Evolutionary conservation across 2,329 filamentous ascomycete genomes (phyloP).

Genomic region (Niveomyces coronatus): DNA sequence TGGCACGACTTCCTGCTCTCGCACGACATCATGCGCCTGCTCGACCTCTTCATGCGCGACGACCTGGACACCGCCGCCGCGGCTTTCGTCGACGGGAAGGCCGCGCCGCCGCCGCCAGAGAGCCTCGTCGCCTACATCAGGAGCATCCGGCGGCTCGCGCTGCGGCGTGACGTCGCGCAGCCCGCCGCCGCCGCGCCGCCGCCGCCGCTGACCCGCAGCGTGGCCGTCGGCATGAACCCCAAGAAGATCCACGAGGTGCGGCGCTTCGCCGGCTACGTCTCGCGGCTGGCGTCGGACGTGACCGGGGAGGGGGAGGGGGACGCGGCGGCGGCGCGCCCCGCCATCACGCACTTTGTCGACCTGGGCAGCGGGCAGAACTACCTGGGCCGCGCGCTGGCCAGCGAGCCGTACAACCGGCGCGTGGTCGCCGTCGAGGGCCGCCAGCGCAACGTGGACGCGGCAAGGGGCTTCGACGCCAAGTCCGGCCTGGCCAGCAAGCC

Average conservation of each 20-base stretch:
- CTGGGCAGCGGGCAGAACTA: slow-evolving; percentile 98
- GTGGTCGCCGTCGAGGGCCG: slow-evolving; percentile 87
- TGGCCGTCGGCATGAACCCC: slow-evolving; percentile 84
- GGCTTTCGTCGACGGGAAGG: slow-evolving; percentile 16
- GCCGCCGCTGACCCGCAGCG: slow-evolving; percentile 53
- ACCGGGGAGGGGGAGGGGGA: slow-evolving; percentile 34
- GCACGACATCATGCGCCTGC: slow-evolving; percentile 61
- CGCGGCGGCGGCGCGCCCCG: slow-evolving; percentile 29
- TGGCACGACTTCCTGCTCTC: slow-evolving; percentile 73
- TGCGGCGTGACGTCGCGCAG: slow-evolving; percentile 50
- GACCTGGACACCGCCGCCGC: slow-evolving; percentile 42
- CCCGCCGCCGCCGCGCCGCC: slow-evolving; percentile 29
- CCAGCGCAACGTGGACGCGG: slow-evolving; percentile 76
- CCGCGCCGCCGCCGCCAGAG: slow-evolving; percentile 37
- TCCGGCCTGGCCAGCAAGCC: slow-evolving; percentile 67
- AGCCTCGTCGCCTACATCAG: slow-evolving; percentile 63
- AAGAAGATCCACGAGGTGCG: slow-evolving; percentile 94
- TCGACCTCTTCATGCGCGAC: slow-evolving; percentile 74
- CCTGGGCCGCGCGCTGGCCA: slow-evolving; percentile 77
- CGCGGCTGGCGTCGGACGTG: slow-evolving; percentile 48
- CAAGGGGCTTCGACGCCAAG: slow-evolving; percentile 72
- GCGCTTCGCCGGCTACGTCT: slow-evolving; percentile 79
- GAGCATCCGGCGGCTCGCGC: slow-evolving; percentile 57
- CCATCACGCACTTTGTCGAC: slow-evolving; percentile 82
- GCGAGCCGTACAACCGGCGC: slow-evolving; percentile 72